Conservation (phyloP, 2,329 filamentous ascomycete genomes). For the Pleomassaria siparia region DNA sequence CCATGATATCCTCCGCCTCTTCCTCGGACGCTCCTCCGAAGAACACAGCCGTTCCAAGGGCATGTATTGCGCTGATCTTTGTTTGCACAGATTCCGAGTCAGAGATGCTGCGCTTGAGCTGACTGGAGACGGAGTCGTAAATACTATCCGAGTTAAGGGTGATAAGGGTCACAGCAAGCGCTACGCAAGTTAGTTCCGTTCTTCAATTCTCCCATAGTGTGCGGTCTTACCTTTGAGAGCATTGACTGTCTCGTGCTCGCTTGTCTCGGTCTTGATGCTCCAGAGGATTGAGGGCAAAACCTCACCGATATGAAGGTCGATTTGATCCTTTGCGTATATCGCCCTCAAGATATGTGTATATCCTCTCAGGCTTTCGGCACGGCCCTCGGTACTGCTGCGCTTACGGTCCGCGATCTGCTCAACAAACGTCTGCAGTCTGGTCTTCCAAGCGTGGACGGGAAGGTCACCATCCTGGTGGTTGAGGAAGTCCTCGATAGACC, state of each 20-base stretch:
- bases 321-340: slow-evolving; percentile 65
- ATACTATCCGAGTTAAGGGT: slow-evolving; percentile 66
- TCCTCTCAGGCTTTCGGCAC: slow-evolving; percentile 64
- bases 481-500: slow-evolving; percentile 67
- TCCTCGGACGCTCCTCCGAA: slow-evolving; percentile 73
- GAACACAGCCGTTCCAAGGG: slow-evolving; percentile 70
- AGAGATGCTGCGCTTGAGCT: slow-evolving; percentile 64
- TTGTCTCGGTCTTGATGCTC: slow-evolving; percentile 69
- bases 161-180: slow-evolving; percentile 69
- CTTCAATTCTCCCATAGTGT: not conserved
- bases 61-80: slow-evolving; percentile 72
- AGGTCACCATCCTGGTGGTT: slow-evolving; percentile 52
- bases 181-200: slow-evolving; percentile 35
- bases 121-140: slow-evolving; percentile 62
- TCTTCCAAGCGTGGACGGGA: slow-evolving; percentile 59
- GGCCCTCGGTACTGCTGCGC: slow-evolving; percentile 70
- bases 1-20: slow-evolving; percentile 70
- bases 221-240: slow-evolving; percentile 62
- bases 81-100: slow-evolving; percentile 65
- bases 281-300: slow-evolving; percentile 67
- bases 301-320: slow-evolving; percentile 62
- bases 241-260: slow-evolving; percentile 67
- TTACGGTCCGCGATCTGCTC: slow-evolving; percentile 76
- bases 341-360: slow-evolving; percentile 68
- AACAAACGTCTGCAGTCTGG: slow-evolving; percentile 66